phyloP scores from a whole-genome alignment of 176 grass and related monocot species.

The Secale cereale region DNA sequence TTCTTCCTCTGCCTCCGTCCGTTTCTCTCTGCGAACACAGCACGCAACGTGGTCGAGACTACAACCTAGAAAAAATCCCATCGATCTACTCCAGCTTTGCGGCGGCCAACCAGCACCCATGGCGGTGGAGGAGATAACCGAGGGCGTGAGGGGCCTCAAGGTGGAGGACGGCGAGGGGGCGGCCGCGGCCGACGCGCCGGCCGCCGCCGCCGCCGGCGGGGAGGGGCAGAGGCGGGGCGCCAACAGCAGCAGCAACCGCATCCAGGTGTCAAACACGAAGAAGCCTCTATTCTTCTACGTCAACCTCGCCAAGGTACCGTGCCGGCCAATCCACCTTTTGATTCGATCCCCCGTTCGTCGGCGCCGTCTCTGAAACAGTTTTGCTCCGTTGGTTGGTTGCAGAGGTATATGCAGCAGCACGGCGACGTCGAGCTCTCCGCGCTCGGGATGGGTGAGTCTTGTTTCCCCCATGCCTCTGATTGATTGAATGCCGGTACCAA shows the following conservation, averaged over 20 bases:
- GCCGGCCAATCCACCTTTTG: background rate
- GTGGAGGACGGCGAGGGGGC: slow-evolving; percentile 26
- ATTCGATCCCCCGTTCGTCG: background rate
- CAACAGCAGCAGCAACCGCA: slow-evolving; percentile 59
- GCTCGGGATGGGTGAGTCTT: slow-evolving; percentile 81
- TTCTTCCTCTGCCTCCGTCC: background rate
- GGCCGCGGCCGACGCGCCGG: background rate
- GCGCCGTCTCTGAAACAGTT: background rate
- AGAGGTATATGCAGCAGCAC: slow-evolving; percentile 96
- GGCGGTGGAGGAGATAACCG: slow-evolving; percentile 74
- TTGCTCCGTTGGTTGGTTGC: background rate
- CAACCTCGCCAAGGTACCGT: slow-evolving; percentile 85
- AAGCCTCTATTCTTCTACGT: slow-evolving; percentile 96
- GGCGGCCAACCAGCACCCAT: background rate
- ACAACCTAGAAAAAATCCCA: background rate
- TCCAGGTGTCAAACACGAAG: slow-evolving; percentile 94
- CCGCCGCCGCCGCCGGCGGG: background rate
- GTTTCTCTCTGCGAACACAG: background rate
- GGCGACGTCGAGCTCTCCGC: slow-evolving; percentile 89
- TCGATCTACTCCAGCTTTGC: background rate
- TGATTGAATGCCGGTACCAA: background rate
- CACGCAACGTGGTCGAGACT: background rate
- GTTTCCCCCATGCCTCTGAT: background rate
- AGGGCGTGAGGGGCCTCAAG: slow-evolving; percentile 49
- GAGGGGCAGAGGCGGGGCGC: slow-evolving; percentile 35